Base-by-base conservation (phyloP, 768 basidiomycete species). In the Naganishia antarctica region DNA sequence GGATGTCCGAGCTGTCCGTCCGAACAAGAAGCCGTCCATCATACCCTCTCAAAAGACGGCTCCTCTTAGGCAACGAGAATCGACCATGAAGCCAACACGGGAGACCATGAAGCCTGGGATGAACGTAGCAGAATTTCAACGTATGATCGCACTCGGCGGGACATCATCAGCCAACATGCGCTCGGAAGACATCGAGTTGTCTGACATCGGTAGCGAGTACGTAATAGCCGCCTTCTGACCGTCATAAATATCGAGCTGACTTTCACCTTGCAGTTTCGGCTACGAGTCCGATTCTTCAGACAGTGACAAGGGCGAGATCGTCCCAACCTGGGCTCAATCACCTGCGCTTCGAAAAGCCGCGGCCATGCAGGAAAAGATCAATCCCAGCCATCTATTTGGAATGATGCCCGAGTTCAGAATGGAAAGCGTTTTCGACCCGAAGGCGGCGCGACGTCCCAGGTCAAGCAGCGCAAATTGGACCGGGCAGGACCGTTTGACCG, bases 391-490 rank as follows among this genome's bases (percentile, higher is more conserved):
- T 66, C 86, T 98, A 59, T 99, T 99, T 70, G 94, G 94, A 11
- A 84, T 85, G 8, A 87, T 99, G 70, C 83, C 84, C 63, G 89
- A 89, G 5, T 79, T 97, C 61, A 82, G 81, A 67, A 96, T 98
- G 91, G 91, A 93, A 69, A 91, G 97, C 72, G 82, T 98, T 68
- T 99, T 99, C 83, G 77, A 77, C 48, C 72, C 71, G 26, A 83
- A 85, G 71, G 82, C 80, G 28, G 82, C 86, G 67, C 86, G 85
- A 53, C 82, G 93, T 64, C 87, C 89, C 7, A 82, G 94, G 49
- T 90, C 90, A 9, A 93, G 91, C 71, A 93, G 90, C 12, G 94
- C 94, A 34, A 96, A 96, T 75, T 98, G 94, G 94, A 83, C 85
- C 6, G 91, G 90, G n/a, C 79, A 87, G n/a, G 94, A 97, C 79